Evolutionary conservation across 129 eudicot species (phyloP).

Genomic region (Flaveria bidentis): DNA sequence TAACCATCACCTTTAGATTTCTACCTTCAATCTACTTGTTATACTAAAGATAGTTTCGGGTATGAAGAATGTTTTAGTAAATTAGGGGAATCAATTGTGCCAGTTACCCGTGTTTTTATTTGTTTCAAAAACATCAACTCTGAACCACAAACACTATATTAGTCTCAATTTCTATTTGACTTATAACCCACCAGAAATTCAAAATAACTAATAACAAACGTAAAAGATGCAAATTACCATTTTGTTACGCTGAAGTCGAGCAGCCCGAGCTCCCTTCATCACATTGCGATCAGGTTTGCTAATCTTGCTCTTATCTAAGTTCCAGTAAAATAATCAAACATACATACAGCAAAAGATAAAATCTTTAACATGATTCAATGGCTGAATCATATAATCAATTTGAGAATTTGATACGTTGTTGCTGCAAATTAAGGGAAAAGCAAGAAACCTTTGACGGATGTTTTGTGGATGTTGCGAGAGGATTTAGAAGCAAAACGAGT

Average conservation of each 20-base stretch:
- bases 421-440: neutral
- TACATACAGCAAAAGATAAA: neutral
- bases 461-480: conserved; percentile 75
- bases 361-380: neutral
- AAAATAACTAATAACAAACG: neutral
- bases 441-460: conserved; percentile 62
- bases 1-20: neutral
- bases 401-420: neutral
- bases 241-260: conserved; percentile 73
- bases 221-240: conserved; percentile 48
- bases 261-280: conserved; percentile 75
- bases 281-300: conserved; percentile 58
- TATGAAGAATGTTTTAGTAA: no score
- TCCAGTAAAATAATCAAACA: conserved; percentile 6
- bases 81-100: no score
- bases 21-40: neutral
- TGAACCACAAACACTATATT: no score
- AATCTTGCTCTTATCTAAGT: conserved; percentile 62
- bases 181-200: neutral
- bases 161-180: neutral
- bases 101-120: no score
- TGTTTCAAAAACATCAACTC: no score
- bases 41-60: no score
- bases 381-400: neutral
- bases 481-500: conserved; percentile 92